Evolutionary conservation across 768 basidiomycete species (phyloP).

Genomic region (Mycena latifolia): DNA sequence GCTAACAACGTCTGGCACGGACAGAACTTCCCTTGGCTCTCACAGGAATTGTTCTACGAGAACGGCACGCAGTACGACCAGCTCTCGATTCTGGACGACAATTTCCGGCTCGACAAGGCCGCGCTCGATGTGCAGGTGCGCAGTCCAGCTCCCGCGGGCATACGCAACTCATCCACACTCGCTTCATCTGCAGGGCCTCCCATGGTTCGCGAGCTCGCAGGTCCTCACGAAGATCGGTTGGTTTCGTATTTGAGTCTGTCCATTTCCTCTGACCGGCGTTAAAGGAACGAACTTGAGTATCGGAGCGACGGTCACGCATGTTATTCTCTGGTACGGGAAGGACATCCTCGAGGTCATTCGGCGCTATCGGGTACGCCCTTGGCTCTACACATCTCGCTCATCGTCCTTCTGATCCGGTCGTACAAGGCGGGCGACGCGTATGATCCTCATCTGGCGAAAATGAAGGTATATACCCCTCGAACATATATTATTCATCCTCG

Average conservation of each 20-base stretch:
- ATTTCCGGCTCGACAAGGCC: slow-evolving; percentile 60
- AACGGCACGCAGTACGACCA: slow-evolving; percentile 68
- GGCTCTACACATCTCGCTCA: neutral
- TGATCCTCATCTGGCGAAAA: slow-evolving; percentile 68
- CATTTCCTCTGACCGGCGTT: too few species aligned
- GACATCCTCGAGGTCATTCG: slow-evolving; percentile 58
- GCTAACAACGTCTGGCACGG: slow-evolving; percentile 67
- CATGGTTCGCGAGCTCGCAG: slow-evolving; percentile 62
- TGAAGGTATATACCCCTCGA: slow-evolving; percentile 51
- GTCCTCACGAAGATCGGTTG: slow-evolving; percentile 54
- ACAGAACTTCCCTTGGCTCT: slow-evolving; percentile 70
- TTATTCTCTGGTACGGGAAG: slow-evolving; percentile 65
- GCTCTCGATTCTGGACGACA: slow-evolving; percentile 61
- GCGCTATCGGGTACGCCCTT: slow-evolving; percentile 52
- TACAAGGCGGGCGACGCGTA: slow-evolving; percentile 49
- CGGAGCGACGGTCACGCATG: slow-evolving; percentile 63
- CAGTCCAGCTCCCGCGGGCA: slow-evolving; percentile 28
- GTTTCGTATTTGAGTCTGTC: slow-evolving; percentile 38
- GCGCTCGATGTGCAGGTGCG: slow-evolving; percentile 58
- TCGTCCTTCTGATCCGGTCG: neutral
- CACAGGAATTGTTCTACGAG: slow-evolving; percentile 62
- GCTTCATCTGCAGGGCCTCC: slow-evolving; percentile 47
- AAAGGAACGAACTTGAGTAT: slow-evolving; percentile 52
- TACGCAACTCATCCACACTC: neutral
- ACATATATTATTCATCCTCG: too few species aligned